Conservation (phyloP, 2,329 filamentous ascomycete genomes). For the Trichophyton rubrum region DNA sequence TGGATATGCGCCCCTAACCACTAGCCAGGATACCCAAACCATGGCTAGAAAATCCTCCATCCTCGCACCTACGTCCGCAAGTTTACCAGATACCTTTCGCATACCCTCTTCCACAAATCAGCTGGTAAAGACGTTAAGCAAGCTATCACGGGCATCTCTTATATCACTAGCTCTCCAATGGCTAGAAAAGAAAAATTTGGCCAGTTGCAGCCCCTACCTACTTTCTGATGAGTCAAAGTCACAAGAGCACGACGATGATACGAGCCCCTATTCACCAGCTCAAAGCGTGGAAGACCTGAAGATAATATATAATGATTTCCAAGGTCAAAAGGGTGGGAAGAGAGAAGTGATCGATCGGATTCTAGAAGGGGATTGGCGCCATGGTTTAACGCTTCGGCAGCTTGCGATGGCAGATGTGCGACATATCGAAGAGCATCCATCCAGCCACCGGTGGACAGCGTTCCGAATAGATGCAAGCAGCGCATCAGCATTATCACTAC, state of each 20-base stretch:
- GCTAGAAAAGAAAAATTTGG: constrained; percentile 55
- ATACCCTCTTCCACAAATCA: constrained; percentile 53
- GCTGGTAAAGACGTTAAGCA: constrained; percentile 53
- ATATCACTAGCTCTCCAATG: constrained; percentile 62
- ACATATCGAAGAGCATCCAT: constrained; percentile 42
- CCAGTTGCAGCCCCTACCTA: constrained; percentile 49
- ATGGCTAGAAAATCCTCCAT: constrained; percentile 16
- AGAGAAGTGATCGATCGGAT: constrained; percentile 45
- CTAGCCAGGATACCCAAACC: neutral
- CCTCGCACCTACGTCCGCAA: constrained; percentile 54
- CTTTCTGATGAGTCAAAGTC: constrained; percentile 17
- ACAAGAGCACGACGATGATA: constrained; percentile 44
- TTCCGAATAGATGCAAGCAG: constrained; percentile 30
- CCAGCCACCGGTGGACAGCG: constrained; percentile 42
- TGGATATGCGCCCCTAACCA: neutral
- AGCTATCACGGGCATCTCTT: constrained; percentile 59
- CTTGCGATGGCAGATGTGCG: constrained; percentile 44
- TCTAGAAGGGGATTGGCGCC: constrained; percentile 45
- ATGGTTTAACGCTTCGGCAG: constrained; percentile 43
- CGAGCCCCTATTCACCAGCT: constrained; percentile 58
- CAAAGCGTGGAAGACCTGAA: constrained; percentile 54
- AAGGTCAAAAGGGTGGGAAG: constrained; percentile 41
- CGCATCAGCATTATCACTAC: neutral
- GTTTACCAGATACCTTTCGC: constrained; percentile 58
- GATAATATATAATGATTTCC: constrained; percentile 50